Conservation (phyloP, 2,329 filamentous ascomycete genomes). For the Macrophomina tecta region DNA sequence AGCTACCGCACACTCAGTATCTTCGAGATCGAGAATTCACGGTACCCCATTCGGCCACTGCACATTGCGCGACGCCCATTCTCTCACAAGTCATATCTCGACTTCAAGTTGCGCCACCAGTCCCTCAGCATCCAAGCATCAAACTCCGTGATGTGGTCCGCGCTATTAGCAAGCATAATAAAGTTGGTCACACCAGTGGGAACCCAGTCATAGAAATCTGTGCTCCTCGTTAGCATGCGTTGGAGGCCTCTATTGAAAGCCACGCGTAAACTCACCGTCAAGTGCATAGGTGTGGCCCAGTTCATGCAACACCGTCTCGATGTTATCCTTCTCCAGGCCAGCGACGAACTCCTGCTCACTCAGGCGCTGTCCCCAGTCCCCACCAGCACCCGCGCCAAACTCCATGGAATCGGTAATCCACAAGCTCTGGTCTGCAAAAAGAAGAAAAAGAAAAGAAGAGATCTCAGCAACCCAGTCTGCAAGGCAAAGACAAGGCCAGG, state of each 20-base stretch:
- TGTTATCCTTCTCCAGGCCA: slow-evolving; percentile 44
- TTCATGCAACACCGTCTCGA: slow-evolving; percentile 56
- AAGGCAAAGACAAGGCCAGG: no score
- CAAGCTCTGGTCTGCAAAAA: slow-evolving; percentile 48
- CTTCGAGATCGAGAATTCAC: no score
- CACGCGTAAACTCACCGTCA: neutral
- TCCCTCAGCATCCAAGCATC: slow-evolving; percentile 58
- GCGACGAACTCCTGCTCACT: slow-evolving; percentile 53
- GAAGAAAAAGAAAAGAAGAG: neutral
- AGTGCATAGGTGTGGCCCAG: neutral
- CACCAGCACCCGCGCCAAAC: slow-evolving; percentile 49
- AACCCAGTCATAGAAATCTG: slow-evolving; percentile 53
- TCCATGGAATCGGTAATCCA: slow-evolving; percentile 55
- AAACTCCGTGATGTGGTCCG: slow-evolving; percentile 54
- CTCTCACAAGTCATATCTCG: slow-evolving; percentile 32
- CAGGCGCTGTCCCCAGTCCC: slow-evolving; percentile 56
- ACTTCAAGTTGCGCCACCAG: slow-evolving; percentile 52
- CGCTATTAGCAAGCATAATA: slow-evolving; percentile 54
- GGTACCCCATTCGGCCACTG: no score
- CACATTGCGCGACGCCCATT: no score
- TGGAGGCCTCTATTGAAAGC: neutral
- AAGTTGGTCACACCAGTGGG: slow-evolving; percentile 51
- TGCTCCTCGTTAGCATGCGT: neutral
- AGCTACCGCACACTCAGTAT: no score
- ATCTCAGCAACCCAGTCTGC: neutral